Evolutionary conservation across 2,329 filamentous ascomycete genomes (phyloP), one percentile per base, ranked within the genome.

Genomic region (Ramularia endophylla): DNA sequence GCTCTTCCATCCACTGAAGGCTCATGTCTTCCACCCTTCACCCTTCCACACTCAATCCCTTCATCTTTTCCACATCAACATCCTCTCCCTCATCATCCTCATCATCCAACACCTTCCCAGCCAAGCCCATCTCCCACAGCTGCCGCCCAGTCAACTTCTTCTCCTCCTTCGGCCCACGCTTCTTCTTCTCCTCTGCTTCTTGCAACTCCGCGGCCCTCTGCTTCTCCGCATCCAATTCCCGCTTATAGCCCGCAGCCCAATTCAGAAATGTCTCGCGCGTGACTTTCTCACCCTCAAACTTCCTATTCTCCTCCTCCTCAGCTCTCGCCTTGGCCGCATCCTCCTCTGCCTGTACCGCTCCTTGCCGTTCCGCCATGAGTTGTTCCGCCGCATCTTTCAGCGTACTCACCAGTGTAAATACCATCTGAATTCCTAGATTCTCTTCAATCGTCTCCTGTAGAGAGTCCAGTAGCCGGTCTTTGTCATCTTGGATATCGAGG

Each of bases 381-480:
- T 81, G 75, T 69, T 98, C 92, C n/a, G 89, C 90, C 38, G 78
- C 75, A 44, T 98, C 92, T 62, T 95, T 97, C 46, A 98, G 69
- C 0, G 84, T 80, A 11, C 85, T 87, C 40, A 94, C 84, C 17
- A 98, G 71, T 0, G 90, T 87, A 66, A 97, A 98, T 1, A 98
- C 71, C 92, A 98, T 98, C 41, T 88, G 86, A 83, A 97, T 97
- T 48, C 92, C 92, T 45, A 97, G 68, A 54, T 89, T 97, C 65
- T 98, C 92, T 62, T 92, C 82, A 27, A 95, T 84, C 0, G 83
- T 85, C 12, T 83, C 80, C 28, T 79, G 65, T 9, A 97, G 71
- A 1, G 77, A 75, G 37, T 80, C 72, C 12, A 97, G 76, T 11
- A 98, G 78, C 38, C 68, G 66, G 13, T 78, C 73, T 61, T 87